A percentile compares a stretch with the other conserved stretches of the same genome.
phyloP scores from a whole-genome alignment of 2,329 filamentous ascomycete genomes.

The Monosporascus sp. region DNA sequence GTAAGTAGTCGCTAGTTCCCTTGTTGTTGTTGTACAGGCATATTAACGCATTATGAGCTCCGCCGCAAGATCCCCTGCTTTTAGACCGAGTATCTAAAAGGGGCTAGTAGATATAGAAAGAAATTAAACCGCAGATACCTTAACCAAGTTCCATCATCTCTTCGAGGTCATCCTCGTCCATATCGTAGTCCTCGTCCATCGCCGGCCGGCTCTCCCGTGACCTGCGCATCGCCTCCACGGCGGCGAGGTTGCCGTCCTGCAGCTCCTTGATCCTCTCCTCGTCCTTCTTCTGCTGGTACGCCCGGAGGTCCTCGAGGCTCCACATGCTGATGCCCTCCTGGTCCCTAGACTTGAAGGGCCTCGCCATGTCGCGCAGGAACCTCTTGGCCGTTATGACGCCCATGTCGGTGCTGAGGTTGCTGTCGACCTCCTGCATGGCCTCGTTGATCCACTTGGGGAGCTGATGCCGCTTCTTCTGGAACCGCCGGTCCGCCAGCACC shows the following conservation, averaged over 20 bases:
- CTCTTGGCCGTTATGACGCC: constrained; percentile 82
- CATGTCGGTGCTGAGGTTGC: constrained; percentile 93
- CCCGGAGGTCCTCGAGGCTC: constrained; percentile 72
- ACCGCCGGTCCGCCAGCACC: constrained; percentile 91
- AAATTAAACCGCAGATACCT: background rate
- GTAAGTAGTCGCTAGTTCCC: too few relatives aligned
- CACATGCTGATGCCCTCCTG: constrained; percentile 93
- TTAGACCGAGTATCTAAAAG: too few relatives aligned
- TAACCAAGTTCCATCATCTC: constrained; percentile 46
- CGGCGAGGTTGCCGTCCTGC: constrained; percentile 37
- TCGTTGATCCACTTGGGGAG: constrained; percentile 96
- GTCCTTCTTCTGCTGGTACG: constrained; percentile 71
- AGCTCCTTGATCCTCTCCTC: constrained; percentile 62
- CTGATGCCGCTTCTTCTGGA: constrained; percentile 84
- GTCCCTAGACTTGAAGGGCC: constrained; percentile 75
- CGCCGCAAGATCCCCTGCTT: too few relatives aligned
- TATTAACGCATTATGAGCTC: too few relatives aligned
- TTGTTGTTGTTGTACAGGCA: too few relatives aligned
- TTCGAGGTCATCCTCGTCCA: constrained; percentile 48
- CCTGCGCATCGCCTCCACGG: constrained; percentile 19
- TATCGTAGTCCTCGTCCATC: constrained; percentile 40
- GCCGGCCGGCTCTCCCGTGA: constrained; percentile 16
- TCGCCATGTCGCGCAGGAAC: constrained; percentile 87
- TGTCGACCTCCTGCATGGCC: constrained; percentile 76
- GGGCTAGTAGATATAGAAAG: background rate